A percentile compares a stretch with the other conserved stretches of the same genome.
These are phyloP conservation scores for Pyrenophora seminiperda DNA, from an alignment of 2,329 filamentous ascomycete species.

Conservation along the genomic window DNA sequence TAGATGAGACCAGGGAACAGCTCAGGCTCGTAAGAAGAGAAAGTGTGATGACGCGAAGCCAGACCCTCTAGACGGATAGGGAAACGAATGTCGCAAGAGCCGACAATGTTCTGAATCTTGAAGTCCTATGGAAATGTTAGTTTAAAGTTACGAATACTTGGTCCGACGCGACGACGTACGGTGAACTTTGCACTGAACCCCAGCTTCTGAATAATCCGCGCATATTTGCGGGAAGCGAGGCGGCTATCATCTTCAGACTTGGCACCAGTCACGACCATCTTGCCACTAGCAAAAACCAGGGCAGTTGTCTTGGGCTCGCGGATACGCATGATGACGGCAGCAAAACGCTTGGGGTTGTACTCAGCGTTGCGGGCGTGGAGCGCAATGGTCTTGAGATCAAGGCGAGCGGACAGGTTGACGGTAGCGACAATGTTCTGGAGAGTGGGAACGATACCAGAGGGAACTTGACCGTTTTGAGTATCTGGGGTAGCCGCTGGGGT, in stretches of 20 bases:
- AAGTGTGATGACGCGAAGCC: constrained; percentile 97
- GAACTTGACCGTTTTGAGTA: constrained; percentile 61
- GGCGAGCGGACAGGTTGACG: constrained; percentile 97
- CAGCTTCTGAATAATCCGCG: constrained; percentile 98
- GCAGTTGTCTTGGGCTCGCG: constrained; percentile 98
- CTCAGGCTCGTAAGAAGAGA: constrained; percentile 92
- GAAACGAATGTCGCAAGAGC: constrained; percentile 99
- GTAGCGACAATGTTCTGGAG: constrained; percentile 89
- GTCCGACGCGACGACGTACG: constrained; percentile 34
- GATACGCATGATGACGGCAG: constrained; percentile 99
- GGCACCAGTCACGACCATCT: constrained; percentile 99
- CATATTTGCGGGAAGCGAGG: constrained; percentile 95
- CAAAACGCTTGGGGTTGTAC: constrained; percentile 99
- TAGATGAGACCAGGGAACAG: constrained; percentile 99
- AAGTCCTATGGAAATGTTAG: constrained; percentile 66
- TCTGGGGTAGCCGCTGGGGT: constrained; percentile 94
- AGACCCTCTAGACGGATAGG: constrained; percentile 95
- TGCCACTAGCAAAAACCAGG: constrained; percentile 95
- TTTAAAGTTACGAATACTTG: constrained; percentile 14
- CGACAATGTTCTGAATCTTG: constrained; percentile 97
- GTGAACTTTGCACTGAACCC: constrained; percentile 99
- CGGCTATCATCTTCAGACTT: constrained; percentile 98
- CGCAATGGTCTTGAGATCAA: constrained; percentile 98
- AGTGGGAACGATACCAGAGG: constrained; percentile 69
- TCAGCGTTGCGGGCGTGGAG: constrained; percentile 97